phyloP scores from a whole-genome alignment of 1,139 yeast species.

The Candida tropicalis region DNA sequence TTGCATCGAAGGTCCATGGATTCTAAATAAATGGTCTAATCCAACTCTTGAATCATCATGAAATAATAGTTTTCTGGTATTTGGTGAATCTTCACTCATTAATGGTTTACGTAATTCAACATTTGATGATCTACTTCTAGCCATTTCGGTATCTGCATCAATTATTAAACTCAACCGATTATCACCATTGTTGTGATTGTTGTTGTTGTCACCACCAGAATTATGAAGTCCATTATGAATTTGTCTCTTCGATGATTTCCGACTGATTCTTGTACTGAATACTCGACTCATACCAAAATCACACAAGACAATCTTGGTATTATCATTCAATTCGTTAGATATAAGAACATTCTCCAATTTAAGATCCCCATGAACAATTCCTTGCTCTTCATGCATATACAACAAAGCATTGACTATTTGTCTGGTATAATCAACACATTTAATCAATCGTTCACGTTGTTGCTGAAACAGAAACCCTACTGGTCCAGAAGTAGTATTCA shows the following conservation, averaged over 20 bases:
- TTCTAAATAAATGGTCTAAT: slow-evolving; percentile 26
- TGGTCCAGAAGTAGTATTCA: slow-evolving; percentile 31
- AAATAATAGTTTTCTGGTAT: slow-evolving; percentile 21
- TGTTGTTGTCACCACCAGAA: not conserved
- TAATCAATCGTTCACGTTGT: slow-evolving; percentile 27
- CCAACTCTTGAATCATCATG: slow-evolving; percentile 39
- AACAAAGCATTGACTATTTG: slow-evolving; percentile 65
- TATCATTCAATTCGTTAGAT: slow-evolving; percentile 31
- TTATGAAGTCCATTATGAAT: not conserved
- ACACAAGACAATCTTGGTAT: slow-evolving; percentile 54
- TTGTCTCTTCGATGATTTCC: slow-evolving; percentile 25
- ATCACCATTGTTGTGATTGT: not conserved
- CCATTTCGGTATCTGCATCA: slow-evolving; percentile 23
- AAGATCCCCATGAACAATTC: slow-evolving; percentile 85
- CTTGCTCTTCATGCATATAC: slow-evolving; percentile 68
- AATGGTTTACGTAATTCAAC: slow-evolving; percentile 39
- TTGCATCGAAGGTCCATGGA: slow-evolving; percentile 41
- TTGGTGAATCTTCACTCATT: slow-evolving; percentile 35
- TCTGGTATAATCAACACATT: slow-evolving; percentile 22
- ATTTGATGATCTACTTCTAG: slow-evolving; percentile 52
- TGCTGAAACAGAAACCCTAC: slow-evolving; percentile 31
- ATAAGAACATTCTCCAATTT: slow-evolving; percentile 84
- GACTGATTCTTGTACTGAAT: slow-evolving; percentile 32
- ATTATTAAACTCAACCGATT: not conserved
- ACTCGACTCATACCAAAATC: slow-evolving; percentile 83